phyloP scores from a whole-genome alignment of 495 filamentous ascomycete genomes.

The Hypoxylon fuscum region DNA sequence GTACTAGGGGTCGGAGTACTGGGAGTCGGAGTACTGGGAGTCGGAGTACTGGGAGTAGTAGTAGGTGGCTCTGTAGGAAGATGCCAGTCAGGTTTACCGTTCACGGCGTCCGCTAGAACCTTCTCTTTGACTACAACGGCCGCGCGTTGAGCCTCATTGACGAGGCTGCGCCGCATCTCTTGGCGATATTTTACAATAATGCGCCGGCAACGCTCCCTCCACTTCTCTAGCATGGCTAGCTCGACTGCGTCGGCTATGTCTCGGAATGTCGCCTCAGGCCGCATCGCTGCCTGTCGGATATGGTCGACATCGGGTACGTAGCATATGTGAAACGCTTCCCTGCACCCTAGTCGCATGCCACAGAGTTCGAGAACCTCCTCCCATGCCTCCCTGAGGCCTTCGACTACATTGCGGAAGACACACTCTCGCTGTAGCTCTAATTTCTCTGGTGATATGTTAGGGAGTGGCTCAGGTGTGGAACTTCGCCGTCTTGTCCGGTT shows the following conservation, averaged over 20 bases:
- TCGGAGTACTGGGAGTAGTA: neutral
- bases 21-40: neutral
- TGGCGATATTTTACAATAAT: neutral
- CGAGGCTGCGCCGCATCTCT: neutral
- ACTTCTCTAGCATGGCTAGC: neutral
- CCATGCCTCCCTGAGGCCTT: neutral
- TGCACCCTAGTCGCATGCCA: slow-evolving; percentile 1
- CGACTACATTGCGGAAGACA: neutral
- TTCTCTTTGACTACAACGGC: neutral
- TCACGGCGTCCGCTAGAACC: slow-evolving; percentile 4
- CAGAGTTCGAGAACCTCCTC: neutral
- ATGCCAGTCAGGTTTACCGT: neutral
- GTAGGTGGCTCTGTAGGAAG: no score
- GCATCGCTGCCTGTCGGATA: neutral
- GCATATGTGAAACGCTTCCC: neutral
- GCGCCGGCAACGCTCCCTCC: neutral
- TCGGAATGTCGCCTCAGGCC: neutral
- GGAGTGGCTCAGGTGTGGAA: neutral
- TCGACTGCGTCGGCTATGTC: slow-evolving; percentile 10
- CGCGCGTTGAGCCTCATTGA: neutral
- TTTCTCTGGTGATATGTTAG: neutral
- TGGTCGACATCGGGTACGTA: slow-evolving; percentile 1
- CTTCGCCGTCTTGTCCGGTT: no score
- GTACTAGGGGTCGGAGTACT: neutral
- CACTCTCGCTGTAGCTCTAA: slow-evolving; percentile 3